Percentiles rank a stretch among this genome's conserved stretches.
Evolutionary conservation across 129 eudicot genomes (phyloP).

Genomic region (Helichrysum umbraculigerum): DNA sequence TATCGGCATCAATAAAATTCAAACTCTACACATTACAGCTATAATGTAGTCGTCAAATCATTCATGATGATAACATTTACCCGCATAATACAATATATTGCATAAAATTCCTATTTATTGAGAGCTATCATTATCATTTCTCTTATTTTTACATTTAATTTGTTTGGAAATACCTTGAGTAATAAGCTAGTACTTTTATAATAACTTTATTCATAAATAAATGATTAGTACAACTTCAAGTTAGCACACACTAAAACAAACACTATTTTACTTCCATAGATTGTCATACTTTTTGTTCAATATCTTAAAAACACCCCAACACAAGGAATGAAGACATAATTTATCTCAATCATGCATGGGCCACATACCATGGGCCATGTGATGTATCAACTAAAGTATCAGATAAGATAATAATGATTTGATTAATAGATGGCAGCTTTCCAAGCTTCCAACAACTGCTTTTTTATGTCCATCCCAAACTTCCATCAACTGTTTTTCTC

Average conservation of each 20-base stretch:
- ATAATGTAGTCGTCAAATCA: no score
- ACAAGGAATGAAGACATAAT: not conserved
- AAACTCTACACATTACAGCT: no score
- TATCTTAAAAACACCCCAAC: not conserved
- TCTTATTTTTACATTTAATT: no score
- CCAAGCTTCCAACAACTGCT: constrained; percentile 16
- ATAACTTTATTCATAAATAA: not conserved
- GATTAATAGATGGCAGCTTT: constrained; percentile 26
- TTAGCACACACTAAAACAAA: not conserved
- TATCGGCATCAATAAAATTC: no score
- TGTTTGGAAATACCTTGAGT: no score
- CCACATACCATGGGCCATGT: not conserved
- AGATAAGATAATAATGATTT: constrained; percentile 19
- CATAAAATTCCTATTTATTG: no score
- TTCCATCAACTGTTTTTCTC: constrained; percentile 13
- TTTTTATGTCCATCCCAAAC: not conserved
- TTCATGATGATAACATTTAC: no score
- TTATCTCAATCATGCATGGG: constrained; percentile 1
- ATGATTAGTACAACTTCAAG: not conserved
- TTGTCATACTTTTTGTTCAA: no score
- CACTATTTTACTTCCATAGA: not conserved
- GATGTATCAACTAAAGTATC: not conserved
- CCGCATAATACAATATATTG: no score
- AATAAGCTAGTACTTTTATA: not conserved
- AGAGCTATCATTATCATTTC: no score